phyloP scores from a whole-genome alignment of 2,329 filamentous ascomycete genomes.

The Ustulina deusta region DNA sequence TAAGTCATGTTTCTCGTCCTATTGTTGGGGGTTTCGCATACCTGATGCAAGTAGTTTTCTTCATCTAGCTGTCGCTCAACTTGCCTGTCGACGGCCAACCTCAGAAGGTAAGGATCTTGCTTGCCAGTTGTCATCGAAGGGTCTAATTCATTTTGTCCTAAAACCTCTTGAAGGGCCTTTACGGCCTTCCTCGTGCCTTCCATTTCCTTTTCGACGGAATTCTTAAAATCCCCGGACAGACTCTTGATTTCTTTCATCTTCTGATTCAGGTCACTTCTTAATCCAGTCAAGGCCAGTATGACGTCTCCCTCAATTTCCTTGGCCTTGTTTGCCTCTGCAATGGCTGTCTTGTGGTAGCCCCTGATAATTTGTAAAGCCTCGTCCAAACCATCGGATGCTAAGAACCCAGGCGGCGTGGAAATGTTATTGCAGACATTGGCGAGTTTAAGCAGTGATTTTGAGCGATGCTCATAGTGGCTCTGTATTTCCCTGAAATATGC shows the following conservation, averaged over 20 bases:
- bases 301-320: slow-evolving; percentile 92
- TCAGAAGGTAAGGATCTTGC: slow-evolving; percentile 90
- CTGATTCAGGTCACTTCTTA: slow-evolving; percentile 88
- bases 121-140: slow-evolving; percentile 81
- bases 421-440: slow-evolving; percentile 88
- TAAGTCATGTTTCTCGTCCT: slow-evolving; percentile 27
- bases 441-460: slow-evolving; percentile 85
- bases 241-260: slow-evolving; percentile 99
- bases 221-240: slow-evolving; percentile 94
- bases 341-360: slow-evolving; percentile 83
- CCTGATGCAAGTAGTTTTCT: slow-evolving; percentile 95
- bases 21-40: slow-evolving; percentile 57
- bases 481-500: slow-evolving; percentile 94
- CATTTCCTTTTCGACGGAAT: slow-evolving; percentile 94
- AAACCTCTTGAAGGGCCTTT: slow-evolving; percentile 80
- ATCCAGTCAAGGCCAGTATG: slow-evolving; percentile 84
- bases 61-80: slow-evolving; percentile 94
- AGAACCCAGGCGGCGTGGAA: slow-evolving; percentile 78
- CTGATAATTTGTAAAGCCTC: slow-evolving; percentile 86
- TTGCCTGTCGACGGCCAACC: slow-evolving; percentile 87
- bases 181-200: slow-evolving; percentile 85
- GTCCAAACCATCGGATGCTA: slow-evolving; percentile 84
- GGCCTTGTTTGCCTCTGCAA: slow-evolving; percentile 87
- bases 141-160: slow-evolving; percentile 84
- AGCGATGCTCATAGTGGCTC: slow-evolving; percentile 84